These are phyloP conservation scores for Didymella arachidicola DNA, from an alignment of 2,329 filamentous ascomycete genomes.

Conservation along the genomic window DNA sequence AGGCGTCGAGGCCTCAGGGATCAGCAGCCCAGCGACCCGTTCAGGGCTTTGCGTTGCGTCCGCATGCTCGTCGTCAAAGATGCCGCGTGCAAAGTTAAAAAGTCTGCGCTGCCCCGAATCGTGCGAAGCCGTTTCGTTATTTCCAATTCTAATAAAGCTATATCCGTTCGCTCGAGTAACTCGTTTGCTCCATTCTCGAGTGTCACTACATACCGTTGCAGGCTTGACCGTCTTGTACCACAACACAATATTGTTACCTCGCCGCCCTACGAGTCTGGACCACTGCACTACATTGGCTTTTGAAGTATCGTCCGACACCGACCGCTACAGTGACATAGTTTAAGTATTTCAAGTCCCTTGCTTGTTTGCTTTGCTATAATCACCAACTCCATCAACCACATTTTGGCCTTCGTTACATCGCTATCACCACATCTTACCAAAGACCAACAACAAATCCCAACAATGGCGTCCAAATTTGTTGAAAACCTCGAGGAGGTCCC, in stretches of 20 bases:
- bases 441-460: constrained; percentile 6
- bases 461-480: constrained; percentile 50
- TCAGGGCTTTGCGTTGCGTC: constrained; percentile 22
- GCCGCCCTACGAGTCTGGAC: constrained; percentile 17
- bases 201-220: constrained; percentile 22
- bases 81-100: constrained; percentile 28
- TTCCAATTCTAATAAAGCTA: constrained; percentile 23
- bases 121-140: constrained; percentile 7
- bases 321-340: constrained; percentile 19
- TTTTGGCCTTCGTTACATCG: not conserved
- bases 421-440: not conserved
- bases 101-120: constrained; percentile 30
- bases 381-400: not conserved
- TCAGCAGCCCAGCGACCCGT: constrained; percentile 33
- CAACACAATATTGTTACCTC: constrained; percentile 14
- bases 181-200: constrained; percentile 8
- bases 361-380: constrained; percentile 18
- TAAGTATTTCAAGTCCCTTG: constrained; percentile 13
- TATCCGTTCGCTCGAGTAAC: constrained; percentile 12
- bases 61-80: constrained; percentile 31
- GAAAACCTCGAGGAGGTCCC: constrained; percentile 50
- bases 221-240: constrained; percentile 12
- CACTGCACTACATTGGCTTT: constrained; percentile 16
- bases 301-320: constrained; percentile 8
- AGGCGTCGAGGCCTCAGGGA: constrained; percentile 37